phyloP scores from a whole-genome alignment of 345 rosid genomes.

The Capsella bursapastoris region DNA sequence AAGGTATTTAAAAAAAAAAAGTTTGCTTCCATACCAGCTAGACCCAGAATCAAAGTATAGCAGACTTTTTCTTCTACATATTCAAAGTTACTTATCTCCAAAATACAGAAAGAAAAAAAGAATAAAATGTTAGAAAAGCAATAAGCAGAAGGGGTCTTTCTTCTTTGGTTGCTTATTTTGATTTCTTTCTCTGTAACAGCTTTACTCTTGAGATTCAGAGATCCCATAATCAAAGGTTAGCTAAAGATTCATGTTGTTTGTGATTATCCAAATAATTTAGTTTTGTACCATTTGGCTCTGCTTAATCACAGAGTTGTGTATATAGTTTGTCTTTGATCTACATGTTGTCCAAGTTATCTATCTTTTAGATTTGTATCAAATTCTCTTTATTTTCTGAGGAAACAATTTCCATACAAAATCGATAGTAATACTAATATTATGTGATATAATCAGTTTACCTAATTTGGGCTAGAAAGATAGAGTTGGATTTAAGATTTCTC shows the following conservation, averaged over 20 bases:
- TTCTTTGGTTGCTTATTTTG: constrained; percentile 33
- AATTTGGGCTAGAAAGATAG: constrained; percentile 25
- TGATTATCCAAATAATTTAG: background rate
- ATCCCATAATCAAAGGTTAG: constrained; percentile 32
- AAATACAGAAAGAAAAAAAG: background rate
- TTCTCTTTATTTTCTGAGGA: background rate
- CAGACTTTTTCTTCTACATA: constrained; percentile 36
- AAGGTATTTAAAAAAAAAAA: background rate
- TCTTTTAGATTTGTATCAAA: background rate
- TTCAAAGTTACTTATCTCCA: constrained; percentile 27
- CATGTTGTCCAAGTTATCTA: background rate
- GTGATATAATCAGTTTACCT: constrained; percentile 29
- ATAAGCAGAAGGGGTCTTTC: constrained; percentile 26
- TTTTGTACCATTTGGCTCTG: background rate
- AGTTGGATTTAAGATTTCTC: constrained; percentile 34
- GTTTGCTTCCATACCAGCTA: constrained; percentile 40
- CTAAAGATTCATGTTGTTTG: constrained; percentile 17
- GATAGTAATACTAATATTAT: background rate
- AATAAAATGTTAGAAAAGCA: constrained; percentile 19
- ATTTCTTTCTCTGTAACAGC: constrained; percentile 27
- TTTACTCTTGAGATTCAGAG: constrained; percentile 9
- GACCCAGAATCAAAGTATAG: constrained; percentile 38
- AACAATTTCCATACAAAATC: background rate
- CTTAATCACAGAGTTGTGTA: background rate
- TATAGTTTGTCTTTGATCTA: background rate